Base-by-base conservation (phyloP, 2,329 filamentous ascomycete genomes). In the Beauveria australis region DNA sequence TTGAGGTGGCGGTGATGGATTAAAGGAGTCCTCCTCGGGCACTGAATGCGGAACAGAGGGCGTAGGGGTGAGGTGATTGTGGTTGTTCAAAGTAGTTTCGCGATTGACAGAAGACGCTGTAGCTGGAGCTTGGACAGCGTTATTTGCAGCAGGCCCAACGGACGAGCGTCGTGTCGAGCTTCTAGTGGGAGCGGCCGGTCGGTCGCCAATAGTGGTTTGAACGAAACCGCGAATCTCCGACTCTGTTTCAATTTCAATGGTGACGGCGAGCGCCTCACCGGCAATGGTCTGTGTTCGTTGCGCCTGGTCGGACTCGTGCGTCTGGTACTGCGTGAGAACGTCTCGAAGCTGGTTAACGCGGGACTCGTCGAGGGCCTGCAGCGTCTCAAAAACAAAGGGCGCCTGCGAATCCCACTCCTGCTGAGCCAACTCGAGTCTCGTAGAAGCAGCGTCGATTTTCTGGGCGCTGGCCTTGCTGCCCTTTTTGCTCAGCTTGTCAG, bases 341-440 rank as follows among this genome's bases (percentile, higher is more conserved):
- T 97, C 93, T 63, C 93, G 89, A 62, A 99, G 80, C 69, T 95
- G 89, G 73, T 97, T 96, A 66, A 95, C 79, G 60, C 94, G 86
- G 67, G 84, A 87, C 76, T 99, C 94, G 70, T 99, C 94, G 37
- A 95, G 79, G 6, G 90, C 88, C 72, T 99, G 94, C 28, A 99
- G 83, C 63, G 88, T 89, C 75, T 99, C 94, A 70, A 96, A 97
- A 63, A 97, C 89, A 74, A 91, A 97, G 1, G 94, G 94, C 16
- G 94, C 91, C 73, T 96, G 92, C 1, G 91, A 92, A 60, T 96
- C 88, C 94, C 94, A 99, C 71, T 96, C 89, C 65, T 88, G 83
- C 49, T 81, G 84, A n/a, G 91, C 88, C 63, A 85, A 85, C 64
- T 96, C 89, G 48, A 95, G 83, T 65, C 86, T 87, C 19, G 84